These are phyloP conservation scores for Geoglossum glabrum DNA, from an alignment of 495 filamentous ascomycete genomes.

Conservation along the genomic window DNA sequence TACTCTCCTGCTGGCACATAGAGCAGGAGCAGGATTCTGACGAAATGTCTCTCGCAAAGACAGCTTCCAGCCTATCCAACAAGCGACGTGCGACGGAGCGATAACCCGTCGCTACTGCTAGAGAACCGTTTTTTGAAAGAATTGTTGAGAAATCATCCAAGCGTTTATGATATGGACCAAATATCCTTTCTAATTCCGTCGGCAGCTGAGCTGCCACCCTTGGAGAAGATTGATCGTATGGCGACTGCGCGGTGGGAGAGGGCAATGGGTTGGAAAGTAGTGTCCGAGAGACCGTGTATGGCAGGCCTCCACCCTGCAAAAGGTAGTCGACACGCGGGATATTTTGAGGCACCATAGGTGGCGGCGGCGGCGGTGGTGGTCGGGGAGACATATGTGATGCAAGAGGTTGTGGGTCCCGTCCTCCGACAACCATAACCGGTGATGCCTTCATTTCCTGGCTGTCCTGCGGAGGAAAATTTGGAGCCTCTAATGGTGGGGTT, in stretches of 20 bases:
- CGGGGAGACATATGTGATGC: constrained; percentile 14
- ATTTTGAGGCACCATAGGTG: constrained; percentile 43
- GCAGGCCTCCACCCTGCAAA: constrained; percentile 64
- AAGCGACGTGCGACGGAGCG: constrained; percentile 79
- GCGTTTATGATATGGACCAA: constrained; percentile 57
- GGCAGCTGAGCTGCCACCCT: constrained; percentile 12
- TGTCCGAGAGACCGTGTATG: constrained; percentile 39
- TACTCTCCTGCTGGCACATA: constrained; percentile 38
- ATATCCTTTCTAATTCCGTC: constrained; percentile 43
- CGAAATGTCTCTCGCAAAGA: constrained; percentile 81
- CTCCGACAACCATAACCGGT: not conserved
- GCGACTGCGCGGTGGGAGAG: not conserved
- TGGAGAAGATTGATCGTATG: constrained; percentile 14
- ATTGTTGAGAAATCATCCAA: constrained; percentile 74
- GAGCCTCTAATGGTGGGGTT: not conserved
- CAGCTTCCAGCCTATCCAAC: constrained; percentile 79
- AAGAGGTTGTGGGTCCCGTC: not conserved
- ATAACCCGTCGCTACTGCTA: constrained; percentile 93
- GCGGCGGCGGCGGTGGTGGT: constrained; percentile 69
- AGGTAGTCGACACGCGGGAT: constrained; percentile 78
- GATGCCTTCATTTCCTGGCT: not conserved
- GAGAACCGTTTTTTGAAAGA: constrained; percentile 58
- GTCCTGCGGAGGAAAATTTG: not conserved
- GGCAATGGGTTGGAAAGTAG: constrained; percentile 31
- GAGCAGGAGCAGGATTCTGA: constrained; percentile 59